A percentile compares a stretch with the other conserved stretches of the same genome.
phyloP scores from a whole-genome alignment of 2,329 filamentous ascomycete species.

The Penicillium sclerotiorum region DNA sequence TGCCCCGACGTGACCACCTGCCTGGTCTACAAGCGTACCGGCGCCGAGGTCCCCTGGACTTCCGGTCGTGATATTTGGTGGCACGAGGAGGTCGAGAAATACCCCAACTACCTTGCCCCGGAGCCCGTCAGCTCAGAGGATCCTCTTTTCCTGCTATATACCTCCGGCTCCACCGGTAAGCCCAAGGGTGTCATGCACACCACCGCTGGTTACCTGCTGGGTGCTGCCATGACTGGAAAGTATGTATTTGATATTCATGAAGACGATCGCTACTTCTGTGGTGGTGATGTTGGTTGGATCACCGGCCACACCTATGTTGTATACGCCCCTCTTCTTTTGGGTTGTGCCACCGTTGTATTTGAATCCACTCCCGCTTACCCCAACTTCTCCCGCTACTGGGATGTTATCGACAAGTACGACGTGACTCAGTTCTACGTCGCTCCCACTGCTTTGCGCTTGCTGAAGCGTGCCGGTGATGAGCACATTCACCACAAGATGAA shows the following conservation, averaged over 20 bases:
- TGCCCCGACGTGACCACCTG: conserved; percentile 85
- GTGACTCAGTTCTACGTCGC: conserved; percentile 99
- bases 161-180: conserved; percentile 96
- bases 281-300: conserved; percentile 98
- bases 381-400: conserved; percentile 98
- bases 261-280: conserved; percentile 92
- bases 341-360: conserved; percentile 93
- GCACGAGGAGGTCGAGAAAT: conserved; percentile 98
- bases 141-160: conserved; percentile 96
- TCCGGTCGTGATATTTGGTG: conserved; percentile 91
- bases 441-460: conserved; percentile 84
- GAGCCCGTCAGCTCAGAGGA: conserved; percentile 92
- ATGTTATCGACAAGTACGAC: conserved; percentile 91
- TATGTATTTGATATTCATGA: conserved; percentile 99
- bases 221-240: conserved; percentile 90
- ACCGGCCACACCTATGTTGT: conserved; percentile 98
- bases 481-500: conserved; percentile 90
- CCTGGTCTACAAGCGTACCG: conserved; percentile 93
- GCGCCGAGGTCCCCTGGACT: conserved; percentile 89
- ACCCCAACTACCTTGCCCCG: conserved; percentile 86
- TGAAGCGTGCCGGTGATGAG: conserved; percentile 94
- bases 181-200: conserved; percentile 99
- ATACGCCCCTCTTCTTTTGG: conserved; percentile 89
- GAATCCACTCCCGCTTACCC: conserved; percentile 97
- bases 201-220: conserved; percentile 91